phyloP scores from a whole-genome alignment of 1,139 yeast species.

The Pneumocystis jirovecii region DNA sequence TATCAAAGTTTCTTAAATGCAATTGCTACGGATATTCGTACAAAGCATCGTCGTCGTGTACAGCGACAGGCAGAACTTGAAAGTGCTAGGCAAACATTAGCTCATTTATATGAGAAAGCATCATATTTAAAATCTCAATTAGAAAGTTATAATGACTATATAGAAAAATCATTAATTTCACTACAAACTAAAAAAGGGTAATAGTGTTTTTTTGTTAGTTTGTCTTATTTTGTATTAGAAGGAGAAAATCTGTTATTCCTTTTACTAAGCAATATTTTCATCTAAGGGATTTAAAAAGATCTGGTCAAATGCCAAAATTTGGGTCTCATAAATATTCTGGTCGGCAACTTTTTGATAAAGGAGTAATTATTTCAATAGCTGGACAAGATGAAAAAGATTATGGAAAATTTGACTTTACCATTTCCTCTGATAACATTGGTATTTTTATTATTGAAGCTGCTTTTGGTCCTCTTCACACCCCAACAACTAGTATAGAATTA shows the following conservation, averaged over 20 bases:
- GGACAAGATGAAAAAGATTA: conserved; percentile 36
- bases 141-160: conserved; percentile 50
- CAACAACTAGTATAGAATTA: conserved; percentile 40
- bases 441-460: conserved; percentile 55
- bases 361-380: conserved; percentile 42
- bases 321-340: conserved; percentile 77
- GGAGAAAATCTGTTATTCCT: conserved; percentile 39
- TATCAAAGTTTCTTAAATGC: conserved; percentile 71
- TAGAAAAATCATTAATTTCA: conserved; percentile 49
- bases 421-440: conserved; percentile 63
- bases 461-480: conserved; percentile 32
- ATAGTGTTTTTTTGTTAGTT: conserved; percentile 18
- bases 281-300: conserved; percentile 52
- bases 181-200: conserved; percentile 42
- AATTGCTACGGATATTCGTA: conserved; percentile 70
- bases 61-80: conserved; percentile 48
- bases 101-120: conserved; percentile 48
- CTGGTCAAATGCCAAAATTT: conserved; percentile 56
- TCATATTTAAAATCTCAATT: conserved; percentile 45
- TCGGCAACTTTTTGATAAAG: conserved; percentile 59
- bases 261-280: conserved; percentile 71
- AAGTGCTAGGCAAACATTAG: conserved; percentile 44
- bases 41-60: conserved; percentile 56
- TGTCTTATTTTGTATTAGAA: conserved; percentile 9
- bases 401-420: conserved; percentile 59